These are phyloP conservation scores for Gamarada debralockiae DNA, from an alignment of 495 filamentous ascomycete species.

Conservation along the genomic window DNA sequence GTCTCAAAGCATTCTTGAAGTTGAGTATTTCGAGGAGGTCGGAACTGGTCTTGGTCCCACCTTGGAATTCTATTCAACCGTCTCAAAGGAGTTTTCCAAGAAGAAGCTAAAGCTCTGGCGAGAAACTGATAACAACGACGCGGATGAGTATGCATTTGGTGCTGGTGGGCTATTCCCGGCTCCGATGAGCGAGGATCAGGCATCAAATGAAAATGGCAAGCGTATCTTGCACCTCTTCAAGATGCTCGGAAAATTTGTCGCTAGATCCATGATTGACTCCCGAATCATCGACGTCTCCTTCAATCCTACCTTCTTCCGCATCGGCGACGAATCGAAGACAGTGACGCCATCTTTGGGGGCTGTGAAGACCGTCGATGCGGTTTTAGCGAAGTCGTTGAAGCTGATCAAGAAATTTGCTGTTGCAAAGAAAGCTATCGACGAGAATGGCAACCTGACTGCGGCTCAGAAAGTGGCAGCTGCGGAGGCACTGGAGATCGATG, in stretches of 20 bases:
- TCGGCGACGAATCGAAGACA: slow-evolving; percentile 67
- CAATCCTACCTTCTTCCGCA: slow-evolving; percentile 96
- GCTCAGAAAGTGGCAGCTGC: slow-evolving; percentile 67
- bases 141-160: slow-evolving; percentile 82
- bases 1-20: slow-evolving; percentile 90
- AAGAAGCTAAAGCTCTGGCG: slow-evolving; percentile 97
- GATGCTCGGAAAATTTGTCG: slow-evolving; percentile 95
- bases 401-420: slow-evolving; percentile 82
- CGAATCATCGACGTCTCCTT: slow-evolving; percentile 97
- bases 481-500: slow-evolving; percentile 66
- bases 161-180: slow-evolving; percentile 86
- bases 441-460: slow-evolving; percentile 56
- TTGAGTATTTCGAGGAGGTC: slow-evolving; percentile 99
- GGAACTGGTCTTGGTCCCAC: slow-evolving; percentile 96
- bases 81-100: slow-evolving; percentile 95
- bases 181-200: slow-evolving; percentile 79
- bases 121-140: slow-evolving; percentile 75
- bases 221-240: slow-evolving; percentile 85
- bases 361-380: slow-evolving; percentile 82
- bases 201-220: slow-evolving; percentile 69
- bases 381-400: slow-evolving; percentile 80
- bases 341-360: slow-evolving; percentile 89
- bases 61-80: slow-evolving; percentile 96
- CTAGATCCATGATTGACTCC: slow-evolving; percentile 96
- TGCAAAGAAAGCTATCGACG: slow-evolving; percentile 76